Conservation (phyloP, 2,329 filamentous ascomycete species). For the Trichoderma asperellum region DNA sequence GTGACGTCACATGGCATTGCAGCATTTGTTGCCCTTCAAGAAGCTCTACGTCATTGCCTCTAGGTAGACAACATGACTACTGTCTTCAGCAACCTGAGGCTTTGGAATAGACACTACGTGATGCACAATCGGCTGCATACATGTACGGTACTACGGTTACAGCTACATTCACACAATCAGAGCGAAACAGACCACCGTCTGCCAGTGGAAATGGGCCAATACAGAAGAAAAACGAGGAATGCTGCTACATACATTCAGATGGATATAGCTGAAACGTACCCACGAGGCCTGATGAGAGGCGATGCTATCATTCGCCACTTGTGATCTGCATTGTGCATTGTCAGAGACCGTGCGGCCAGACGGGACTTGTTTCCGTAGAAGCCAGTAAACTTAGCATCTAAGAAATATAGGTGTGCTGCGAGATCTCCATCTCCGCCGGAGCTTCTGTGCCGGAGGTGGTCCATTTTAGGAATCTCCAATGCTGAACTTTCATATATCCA, state of each 20-base stretch:
- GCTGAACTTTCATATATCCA: not conserved
- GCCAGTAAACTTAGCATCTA: not conserved
- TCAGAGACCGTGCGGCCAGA: not conserved
- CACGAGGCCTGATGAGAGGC: not conserved
- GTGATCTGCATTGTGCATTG: constrained; percentile 1
- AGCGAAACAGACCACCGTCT: not conserved
- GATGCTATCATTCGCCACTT: constrained; percentile 17
- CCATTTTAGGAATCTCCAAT: not conserved
- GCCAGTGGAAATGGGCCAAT: not conserved
- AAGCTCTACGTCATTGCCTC: constrained; percentile 1
- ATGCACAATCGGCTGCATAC: not conserved
- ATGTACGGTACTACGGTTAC: not conserved
- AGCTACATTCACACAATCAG: not conserved
- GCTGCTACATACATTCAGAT: not conserved
- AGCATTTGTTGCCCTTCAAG: not conserved
- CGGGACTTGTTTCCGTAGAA: not conserved
- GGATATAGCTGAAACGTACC: too few species aligned
- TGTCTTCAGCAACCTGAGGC: not conserved
- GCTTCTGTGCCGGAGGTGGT: not conserved
- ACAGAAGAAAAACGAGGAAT: not conserved
- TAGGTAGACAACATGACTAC: not conserved
- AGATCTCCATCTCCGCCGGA: constrained; percentile 5
- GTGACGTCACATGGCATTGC: constrained; percentile 4
- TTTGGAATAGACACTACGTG: not conserved
- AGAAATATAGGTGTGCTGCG: not conserved